Evolutionary conservation across 805 yeast species (phyloP).

Genomic region (Candida sithepensis): DNA sequence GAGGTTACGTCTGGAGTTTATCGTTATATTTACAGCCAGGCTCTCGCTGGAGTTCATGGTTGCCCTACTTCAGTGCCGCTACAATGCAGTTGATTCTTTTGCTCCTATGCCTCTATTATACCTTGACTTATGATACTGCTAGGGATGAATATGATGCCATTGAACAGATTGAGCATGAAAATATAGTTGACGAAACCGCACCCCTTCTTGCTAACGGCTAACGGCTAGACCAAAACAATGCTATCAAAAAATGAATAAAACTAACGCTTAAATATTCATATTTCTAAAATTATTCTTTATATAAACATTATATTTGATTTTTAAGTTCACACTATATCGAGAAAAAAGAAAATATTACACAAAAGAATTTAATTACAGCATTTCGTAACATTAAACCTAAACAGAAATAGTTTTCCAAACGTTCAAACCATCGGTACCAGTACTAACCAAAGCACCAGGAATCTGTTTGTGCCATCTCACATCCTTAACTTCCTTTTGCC

Average conservation of each 20-base stretch:
- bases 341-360: neutral
- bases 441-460: slow-evolving; percentile 91
- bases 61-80: slow-evolving; percentile 75
- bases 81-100: slow-evolving; percentile 59
- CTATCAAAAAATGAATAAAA: too few species aligned
- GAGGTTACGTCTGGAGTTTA: slow-evolving; percentile 79
- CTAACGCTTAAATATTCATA: too few species aligned
- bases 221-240: too few species aligned
- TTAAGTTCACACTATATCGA: too few species aligned
- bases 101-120: slow-evolving; percentile 55
- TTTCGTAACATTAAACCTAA: slow-evolving; percentile 28
- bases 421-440: slow-evolving; percentile 93
- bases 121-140: slow-evolving; percentile 20
- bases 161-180: slow-evolving; percentile 13
- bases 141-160: slow-evolving; percentile 22
- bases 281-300: too few species aligned
- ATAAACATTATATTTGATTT: too few species aligned
- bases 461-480: slow-evolving; percentile 97
- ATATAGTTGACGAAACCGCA: slow-evolving; percentile 9
- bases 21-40: slow-evolving; percentile 69
- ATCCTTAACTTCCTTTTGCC: slow-evolving; percentile 97
- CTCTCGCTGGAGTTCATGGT: slow-evolving; percentile 83
- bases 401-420: slow-evolving; percentile 97
- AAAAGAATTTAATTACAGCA: neutral
- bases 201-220: slow-evolving; percentile 6